Conservation (phyloP, 2,329 filamentous ascomycete genomes). For the Beauveria rudraprayagi region DNA sequence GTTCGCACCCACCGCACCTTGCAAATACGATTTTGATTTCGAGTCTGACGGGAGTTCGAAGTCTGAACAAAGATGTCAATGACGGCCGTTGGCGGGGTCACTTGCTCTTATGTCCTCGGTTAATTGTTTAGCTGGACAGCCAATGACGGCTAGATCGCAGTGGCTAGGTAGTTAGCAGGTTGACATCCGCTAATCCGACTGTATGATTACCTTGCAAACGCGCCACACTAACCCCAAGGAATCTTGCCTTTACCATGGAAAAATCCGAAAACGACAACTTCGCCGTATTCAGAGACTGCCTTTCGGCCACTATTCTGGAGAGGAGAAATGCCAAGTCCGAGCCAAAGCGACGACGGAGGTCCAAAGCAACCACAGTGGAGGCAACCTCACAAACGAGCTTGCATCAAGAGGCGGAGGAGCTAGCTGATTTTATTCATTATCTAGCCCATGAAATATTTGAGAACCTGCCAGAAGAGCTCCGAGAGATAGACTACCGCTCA, state of each 20-base stretch:
- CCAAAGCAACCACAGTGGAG: constrained; percentile 15
- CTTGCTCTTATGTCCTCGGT: not conserved
- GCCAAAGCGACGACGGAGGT: constrained; percentile 36
- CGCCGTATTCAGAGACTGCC: constrained; percentile 63
- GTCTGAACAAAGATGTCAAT: not conserved
- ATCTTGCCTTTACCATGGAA: not conserved
- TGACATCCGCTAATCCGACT: constrained; percentile 5
- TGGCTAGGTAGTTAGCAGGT: not conserved
- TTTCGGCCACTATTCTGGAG: constrained; percentile 61
- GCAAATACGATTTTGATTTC: not conserved
- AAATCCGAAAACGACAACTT: constrained; percentile 22
- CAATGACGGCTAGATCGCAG: not conserved
- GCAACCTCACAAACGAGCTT: constrained; percentile 13
- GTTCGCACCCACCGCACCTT: not conserved
- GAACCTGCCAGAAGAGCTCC: constrained; percentile 52
- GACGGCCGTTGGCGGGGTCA: not conserved
- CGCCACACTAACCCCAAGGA: not conserved
- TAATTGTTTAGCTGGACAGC: not conserved
- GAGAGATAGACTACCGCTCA: constrained; percentile 51
- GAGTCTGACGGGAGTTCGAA: not conserved
- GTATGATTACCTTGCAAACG: not conserved
- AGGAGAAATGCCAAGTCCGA: constrained; percentile 40
- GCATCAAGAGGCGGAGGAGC: constrained; percentile 48
- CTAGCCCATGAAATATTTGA: constrained; percentile 62
- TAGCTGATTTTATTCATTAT: constrained; percentile 77